Evolutionary conservation across 2,329 filamentous ascomycete species (phyloP), one percentile per base, ranked within the genome.

Genomic region (Clathrospora elynae): DNA sequence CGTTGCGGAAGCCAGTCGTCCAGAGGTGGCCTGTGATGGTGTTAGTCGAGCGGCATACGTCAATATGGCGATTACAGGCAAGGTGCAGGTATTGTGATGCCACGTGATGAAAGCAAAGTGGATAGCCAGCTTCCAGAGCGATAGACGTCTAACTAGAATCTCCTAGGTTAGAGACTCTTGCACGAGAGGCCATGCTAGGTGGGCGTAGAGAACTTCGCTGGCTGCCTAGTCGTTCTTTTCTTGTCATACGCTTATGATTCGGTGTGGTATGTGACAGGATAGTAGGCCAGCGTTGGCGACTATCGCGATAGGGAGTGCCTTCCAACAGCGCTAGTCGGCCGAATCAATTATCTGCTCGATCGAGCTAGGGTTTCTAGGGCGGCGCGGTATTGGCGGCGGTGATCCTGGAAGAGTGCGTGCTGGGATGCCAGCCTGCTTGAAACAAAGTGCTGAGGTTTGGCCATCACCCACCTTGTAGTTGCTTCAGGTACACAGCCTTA

Each of bases 401-500:
- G 51, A 60, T 42, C 51, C 28, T 45, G 53, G 35, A 41, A 30
- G n/a, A 28, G 39, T 23, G 9, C 29, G 37, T 34, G 38, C 35
- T 38, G 49, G 45, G 28, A 33, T 40, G 23, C 38, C 19, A 35
- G 40, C 35, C 37, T 28, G 46, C 26, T 51, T 30, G 47, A 59
- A 49, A 47, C 30, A 36, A 44, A 30, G 30, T 30, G 19, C 20
- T 44, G 50, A 24, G 9, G 41, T 46, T 46, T 39, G 37, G n/a
- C n/a, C n/a, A n/a, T 47, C 40, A 59, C 64, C 54, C 47, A 70
- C 64, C 67, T 73, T 93, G 88, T 29, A 92, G 81, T 45, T 81
- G 81, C 74, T 93, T 93, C 51, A 91, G 76, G 69, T 90, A 90
- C 28, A 86, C 74, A 46, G 84, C 77, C 71, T 92, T 93, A 62